These are phyloP conservation scores for Colletotrichum noveboracense DNA, from an alignment of 2,329 filamentous ascomycete species.

Conservation along the genomic window DNA sequence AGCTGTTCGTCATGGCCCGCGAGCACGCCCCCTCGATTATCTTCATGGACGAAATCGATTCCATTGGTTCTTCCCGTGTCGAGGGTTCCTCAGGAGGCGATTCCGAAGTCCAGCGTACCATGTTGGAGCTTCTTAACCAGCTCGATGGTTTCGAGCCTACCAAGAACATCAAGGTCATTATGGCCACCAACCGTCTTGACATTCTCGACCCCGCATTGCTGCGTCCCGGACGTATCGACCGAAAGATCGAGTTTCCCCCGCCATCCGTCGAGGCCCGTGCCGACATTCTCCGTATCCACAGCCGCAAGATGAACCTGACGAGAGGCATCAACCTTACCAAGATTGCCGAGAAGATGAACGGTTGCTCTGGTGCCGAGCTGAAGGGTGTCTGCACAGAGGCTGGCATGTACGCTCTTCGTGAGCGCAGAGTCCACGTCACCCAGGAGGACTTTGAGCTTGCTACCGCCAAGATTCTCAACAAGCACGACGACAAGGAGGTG, in stretches of 20 bases:
- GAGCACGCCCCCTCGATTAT: slow-evolving; percentile 99
- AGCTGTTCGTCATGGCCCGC: slow-evolving; percentile 98
- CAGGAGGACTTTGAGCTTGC: slow-evolving; percentile 99
- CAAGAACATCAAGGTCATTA: slow-evolving; percentile 99
- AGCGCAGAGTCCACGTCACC: slow-evolving; percentile 95
- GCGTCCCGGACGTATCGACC: slow-evolving; percentile 95
- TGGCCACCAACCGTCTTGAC: slow-evolving; percentile 98
- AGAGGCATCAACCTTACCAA: slow-evolving; percentile 97
- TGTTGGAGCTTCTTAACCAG: slow-evolving; percentile 98
- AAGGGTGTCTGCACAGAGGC: slow-evolving; percentile 99
- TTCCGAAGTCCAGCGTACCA: slow-evolving; percentile 97
- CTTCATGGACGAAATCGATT: slow-evolving; percentile 99
- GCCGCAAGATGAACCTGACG: slow-evolving; percentile 97
- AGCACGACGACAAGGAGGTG: slow-evolving; percentile 98
- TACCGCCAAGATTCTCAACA: slow-evolving; percentile 99
- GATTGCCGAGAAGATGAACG: slow-evolving; percentile 99
- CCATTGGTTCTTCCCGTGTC: slow-evolving; percentile 95
- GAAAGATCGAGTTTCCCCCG: slow-evolving; percentile 98
- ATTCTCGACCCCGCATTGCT: slow-evolving; percentile 95
- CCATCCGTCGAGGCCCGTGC: slow-evolving; percentile 95
- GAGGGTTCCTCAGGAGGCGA: slow-evolving; percentile 95
- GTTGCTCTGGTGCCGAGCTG: slow-evolving; percentile 94
- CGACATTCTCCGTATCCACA: slow-evolving; percentile 97
- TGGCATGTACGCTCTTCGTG: slow-evolving; percentile 96
- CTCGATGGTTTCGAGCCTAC: slow-evolving; percentile 98